phyloP scores from a whole-genome alignment of 78 protist species.

The Chrysochromulina parva region DNA sequence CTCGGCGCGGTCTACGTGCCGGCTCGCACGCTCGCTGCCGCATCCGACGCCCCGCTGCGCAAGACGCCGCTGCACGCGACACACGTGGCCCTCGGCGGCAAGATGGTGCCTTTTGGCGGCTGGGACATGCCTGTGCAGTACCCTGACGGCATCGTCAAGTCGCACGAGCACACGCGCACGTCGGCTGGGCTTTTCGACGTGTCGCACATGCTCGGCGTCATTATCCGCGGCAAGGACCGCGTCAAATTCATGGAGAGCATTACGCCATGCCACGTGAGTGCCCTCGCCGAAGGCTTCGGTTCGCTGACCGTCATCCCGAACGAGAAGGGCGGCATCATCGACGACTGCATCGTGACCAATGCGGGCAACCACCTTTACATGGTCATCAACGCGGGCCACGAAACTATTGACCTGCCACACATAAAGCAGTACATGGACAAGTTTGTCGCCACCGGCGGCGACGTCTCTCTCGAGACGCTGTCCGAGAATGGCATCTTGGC shows the following conservation, averaged over 20 bases:
- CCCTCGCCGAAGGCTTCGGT: constrained; percentile 31
- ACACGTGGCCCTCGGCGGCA: constrained; percentile 81
- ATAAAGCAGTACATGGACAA: constrained; percentile 43
- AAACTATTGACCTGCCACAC: constrained; percentile 86
- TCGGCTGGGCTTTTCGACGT: constrained; percentile 88
- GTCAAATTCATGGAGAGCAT: constrained; percentile 80
- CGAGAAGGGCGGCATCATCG: constrained; percentile 93
- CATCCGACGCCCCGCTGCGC: background rate
- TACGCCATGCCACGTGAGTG: constrained; percentile 67
- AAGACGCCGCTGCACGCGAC: constrained; percentile 80
- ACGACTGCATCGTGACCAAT: constrained; percentile 78
- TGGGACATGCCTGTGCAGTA: constrained; percentile 90
- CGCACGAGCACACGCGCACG: constrained; percentile 74
- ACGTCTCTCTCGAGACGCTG: constrained; percentile 53
- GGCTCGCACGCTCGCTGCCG: too few species aligned
- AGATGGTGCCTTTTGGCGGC: constrained; percentile 91
- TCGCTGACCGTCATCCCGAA: constrained; percentile 69
- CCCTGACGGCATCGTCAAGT: constrained; percentile 49
- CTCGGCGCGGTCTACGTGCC: too few species aligned
- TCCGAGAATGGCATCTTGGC: constrained; percentile 65
- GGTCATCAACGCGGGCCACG: constrained; percentile 95
- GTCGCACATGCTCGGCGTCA: constrained; percentile 87
- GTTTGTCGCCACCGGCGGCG: constrained; percentile 9
- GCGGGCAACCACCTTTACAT: constrained; percentile 2
- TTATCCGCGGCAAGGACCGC: constrained; percentile 82